Conservation (phyloP, 1,284 basidiomycete species). For the Rhodotorula sp. region DNA sequence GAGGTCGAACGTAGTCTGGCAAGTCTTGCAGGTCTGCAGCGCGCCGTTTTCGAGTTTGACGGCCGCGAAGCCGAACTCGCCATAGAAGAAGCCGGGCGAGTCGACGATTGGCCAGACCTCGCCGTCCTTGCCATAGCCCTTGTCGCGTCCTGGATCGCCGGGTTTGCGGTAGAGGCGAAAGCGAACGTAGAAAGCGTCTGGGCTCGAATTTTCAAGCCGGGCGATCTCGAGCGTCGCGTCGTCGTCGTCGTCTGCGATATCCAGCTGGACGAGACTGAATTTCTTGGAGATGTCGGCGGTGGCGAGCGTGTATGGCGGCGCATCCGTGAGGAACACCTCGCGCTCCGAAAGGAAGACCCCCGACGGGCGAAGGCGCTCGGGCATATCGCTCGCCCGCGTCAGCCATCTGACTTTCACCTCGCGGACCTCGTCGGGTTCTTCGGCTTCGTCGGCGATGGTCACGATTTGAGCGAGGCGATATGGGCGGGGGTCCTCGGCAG, state of each 20-base stretch:
- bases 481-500: not conserved
- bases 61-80: no score
- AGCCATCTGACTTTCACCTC: conserved; percentile 7
- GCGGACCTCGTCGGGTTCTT: not conserved
- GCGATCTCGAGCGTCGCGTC: not conserved
- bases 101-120: no score
- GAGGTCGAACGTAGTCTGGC: no score
- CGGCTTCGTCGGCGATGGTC: not conserved
- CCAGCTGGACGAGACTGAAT: not conserved
- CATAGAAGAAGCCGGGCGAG: no score
- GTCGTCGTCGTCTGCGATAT: not conserved
- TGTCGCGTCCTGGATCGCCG: no score
- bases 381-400: not conserved
- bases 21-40: no score
- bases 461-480: conserved; percentile 13
- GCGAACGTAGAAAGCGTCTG: no score
- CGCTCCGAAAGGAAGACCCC: not conserved
- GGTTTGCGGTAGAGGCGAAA: no score
- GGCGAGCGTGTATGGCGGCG: not conserved
- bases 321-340: not conserved
- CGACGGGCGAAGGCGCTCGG: no score
- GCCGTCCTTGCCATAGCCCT: no score
- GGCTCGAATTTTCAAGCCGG: no score
- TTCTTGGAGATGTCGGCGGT: not conserved
- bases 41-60: no score